Conservation (phyloP, 345 rosid species). For the Populus pruinosa region DNA sequence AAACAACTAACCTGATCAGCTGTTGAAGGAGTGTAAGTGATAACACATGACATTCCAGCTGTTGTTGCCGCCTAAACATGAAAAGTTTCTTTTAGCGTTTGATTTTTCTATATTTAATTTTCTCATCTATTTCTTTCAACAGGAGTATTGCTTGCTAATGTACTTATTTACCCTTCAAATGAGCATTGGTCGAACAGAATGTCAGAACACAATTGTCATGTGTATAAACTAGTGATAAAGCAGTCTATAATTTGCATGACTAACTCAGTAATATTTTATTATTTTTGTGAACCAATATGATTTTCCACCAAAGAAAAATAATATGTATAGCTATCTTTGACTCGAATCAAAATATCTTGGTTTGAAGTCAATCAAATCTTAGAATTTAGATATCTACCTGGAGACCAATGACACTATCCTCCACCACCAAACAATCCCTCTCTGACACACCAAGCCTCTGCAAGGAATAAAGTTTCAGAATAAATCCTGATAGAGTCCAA, state of each 20-base stretch:
- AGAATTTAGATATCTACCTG: conserved; percentile 39
- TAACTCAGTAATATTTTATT: neutral
- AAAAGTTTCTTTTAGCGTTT: conserved; percentile 9
- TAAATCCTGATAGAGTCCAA: neutral
- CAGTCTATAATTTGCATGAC: neutral
- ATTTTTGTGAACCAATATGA: neutral
- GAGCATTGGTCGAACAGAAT: neutral
- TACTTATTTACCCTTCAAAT: too few species aligned
- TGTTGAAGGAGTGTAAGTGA: conserved; percentile 82
- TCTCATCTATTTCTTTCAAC: neutral
- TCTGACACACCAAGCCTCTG: conserved; percentile 74
- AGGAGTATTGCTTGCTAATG: neutral
- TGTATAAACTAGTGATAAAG: neutral
- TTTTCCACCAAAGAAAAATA: too few species aligned
- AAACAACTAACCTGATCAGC: conserved; percentile 65
- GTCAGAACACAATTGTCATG: neutral
- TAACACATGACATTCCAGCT: conserved; percentile 89
- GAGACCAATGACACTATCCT: conserved; percentile 91
- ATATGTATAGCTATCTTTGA: too few species aligned
- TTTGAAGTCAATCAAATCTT: too few species aligned
- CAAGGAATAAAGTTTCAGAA: conserved; percentile 13
- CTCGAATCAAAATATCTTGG: too few species aligned
- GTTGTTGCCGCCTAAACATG: conserved; percentile 66
- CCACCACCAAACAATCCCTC: conserved; percentile 81
- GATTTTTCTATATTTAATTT: neutral